A percentile compares a stretch with the other conserved stretches of the same genome.
These are phyloP conservation scores for Leersia perrieri DNA, from an alignment of 176 grass and related monocot genomes.

Conservation along the genomic window DNA sequence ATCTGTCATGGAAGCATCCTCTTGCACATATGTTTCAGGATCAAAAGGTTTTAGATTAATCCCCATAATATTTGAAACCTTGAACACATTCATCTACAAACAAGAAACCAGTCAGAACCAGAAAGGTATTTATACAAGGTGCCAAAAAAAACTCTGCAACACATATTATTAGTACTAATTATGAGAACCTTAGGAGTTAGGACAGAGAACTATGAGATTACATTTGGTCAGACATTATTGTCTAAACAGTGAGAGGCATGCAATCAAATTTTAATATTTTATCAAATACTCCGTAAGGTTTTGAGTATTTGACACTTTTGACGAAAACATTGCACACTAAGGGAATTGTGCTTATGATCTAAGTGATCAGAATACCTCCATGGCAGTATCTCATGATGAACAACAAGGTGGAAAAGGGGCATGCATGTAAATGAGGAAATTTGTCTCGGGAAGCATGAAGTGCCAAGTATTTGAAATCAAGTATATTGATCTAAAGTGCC, in stretches of 20 bases:
- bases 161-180: not conserved
- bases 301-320: not conserved
- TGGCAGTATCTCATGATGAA: not conserved
- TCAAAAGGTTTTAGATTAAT: conserved; percentile 86
- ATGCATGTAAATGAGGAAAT: not conserved
- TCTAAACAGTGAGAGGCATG: not conserved
- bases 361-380: not conserved
- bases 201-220: not conserved
- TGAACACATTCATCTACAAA: conserved; percentile 92
- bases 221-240: not conserved
- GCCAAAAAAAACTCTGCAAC: not conserved
- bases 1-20: conserved; percentile 84
- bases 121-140: not conserved
- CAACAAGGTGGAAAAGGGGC: not conserved
- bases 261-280: not conserved
- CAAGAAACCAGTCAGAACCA: conserved; percentile 29
- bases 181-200: not conserved
- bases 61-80: conserved; percentile 99
- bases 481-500: not conserved
- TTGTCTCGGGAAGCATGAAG: not conserved
- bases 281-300: not conserved
- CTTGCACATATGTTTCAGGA: conserved; percentile 88
- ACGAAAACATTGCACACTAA: not conserved
- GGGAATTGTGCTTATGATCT: not conserved
- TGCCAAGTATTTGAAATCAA: not conserved